phyloP scores from a whole-genome alignment of 441 rosid genomes.

The Syzygium syzygioides region DNA sequence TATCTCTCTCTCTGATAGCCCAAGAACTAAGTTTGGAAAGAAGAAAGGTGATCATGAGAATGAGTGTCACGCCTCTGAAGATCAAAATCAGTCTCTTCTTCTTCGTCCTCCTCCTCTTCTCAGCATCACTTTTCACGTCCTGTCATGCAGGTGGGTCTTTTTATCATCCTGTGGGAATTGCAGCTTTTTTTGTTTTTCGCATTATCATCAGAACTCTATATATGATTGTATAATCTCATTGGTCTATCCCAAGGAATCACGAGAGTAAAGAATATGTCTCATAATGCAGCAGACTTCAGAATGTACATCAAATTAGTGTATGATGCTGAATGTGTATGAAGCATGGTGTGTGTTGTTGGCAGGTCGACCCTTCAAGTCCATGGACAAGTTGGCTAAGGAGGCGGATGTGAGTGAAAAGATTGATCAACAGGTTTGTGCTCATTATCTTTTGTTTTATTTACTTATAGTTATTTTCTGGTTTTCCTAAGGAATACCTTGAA shows the following conservation, averaged over 20 bases:
- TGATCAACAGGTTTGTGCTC: conserved; percentile 26
- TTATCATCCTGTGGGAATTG: neutral
- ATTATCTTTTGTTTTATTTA: neutral
- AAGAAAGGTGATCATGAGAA: conserved; percentile 1
- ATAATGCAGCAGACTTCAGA: neutral
- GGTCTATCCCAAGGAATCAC: conserved; percentile 11
- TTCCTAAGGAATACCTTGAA: neutral
- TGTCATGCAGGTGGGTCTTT: conserved; percentile 42
- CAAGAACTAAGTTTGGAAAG: neutral
- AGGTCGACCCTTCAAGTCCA: conserved; percentile 42
- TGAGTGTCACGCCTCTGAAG: conserved; percentile 43
- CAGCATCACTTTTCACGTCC: conserved; percentile 41
- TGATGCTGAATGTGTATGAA: neutral
- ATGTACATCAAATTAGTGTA: neutral
- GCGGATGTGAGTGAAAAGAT: conserved; percentile 12
- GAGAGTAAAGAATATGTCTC: neutral
- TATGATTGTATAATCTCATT: neutral
- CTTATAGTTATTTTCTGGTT: neutral
- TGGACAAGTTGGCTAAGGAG: conserved; percentile 17
- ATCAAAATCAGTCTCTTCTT: conserved; percentile 20
- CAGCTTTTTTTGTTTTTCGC: neutral
- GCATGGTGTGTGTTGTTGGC: neutral
- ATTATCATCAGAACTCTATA: neutral
- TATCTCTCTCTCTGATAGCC: conserved; percentile 2
- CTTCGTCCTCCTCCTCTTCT: conserved; percentile 56